A percentile compares a stretch with the other conserved stretches of the same genome.
Evolutionary conservation across 805 yeast genomes (phyloP).

Genomic region (Saturnispora ahearnii): DNA sequence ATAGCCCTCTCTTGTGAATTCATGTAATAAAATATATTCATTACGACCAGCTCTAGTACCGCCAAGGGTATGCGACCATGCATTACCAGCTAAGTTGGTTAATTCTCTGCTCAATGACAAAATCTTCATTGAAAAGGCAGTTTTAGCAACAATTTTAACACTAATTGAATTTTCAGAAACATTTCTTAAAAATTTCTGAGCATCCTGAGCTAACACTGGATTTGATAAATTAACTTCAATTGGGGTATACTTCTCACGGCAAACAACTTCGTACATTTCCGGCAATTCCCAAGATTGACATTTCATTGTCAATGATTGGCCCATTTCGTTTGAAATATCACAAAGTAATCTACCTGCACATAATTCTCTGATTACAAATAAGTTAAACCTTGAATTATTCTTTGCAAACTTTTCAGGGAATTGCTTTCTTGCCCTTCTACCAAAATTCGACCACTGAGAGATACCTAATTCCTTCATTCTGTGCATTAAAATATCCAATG

Average conservation of each 20-base stretch:
- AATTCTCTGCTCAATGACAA: conserved; percentile 83
- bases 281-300: conserved; percentile 92
- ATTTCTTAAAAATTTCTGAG: conserved; percentile 57
- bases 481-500: conserved; percentile 71
- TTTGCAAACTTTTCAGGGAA: conserved; percentile 74
- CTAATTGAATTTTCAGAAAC: conserved; percentile 58
- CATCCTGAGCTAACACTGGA: conserved; percentile 57
- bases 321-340: conserved; percentile 92
- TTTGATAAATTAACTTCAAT: conserved; percentile 68
- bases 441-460: conserved; percentile 72
- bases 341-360: conserved; percentile 81
- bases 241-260: conserved; percentile 52
- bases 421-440: conserved; percentile 65
- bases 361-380: conserved; percentile 50
- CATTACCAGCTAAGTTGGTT: conserved; percentile 91
- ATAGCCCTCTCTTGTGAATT: conserved; percentile 69
- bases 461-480: conserved; percentile 69
- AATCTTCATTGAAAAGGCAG: conserved; percentile 78
- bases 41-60: conserved; percentile 97
- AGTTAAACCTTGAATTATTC: conserved; percentile 39
- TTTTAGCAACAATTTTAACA: conserved; percentile 62
- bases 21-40: conserved; percentile 87
- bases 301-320: conserved; percentile 81
- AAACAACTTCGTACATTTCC: conserved; percentile 81
- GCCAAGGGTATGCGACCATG: conserved; percentile 89